phyloP scores from a whole-genome alignment of 768 basidiomycete species.

The Pleurotus salmoneostramineus region DNA sequence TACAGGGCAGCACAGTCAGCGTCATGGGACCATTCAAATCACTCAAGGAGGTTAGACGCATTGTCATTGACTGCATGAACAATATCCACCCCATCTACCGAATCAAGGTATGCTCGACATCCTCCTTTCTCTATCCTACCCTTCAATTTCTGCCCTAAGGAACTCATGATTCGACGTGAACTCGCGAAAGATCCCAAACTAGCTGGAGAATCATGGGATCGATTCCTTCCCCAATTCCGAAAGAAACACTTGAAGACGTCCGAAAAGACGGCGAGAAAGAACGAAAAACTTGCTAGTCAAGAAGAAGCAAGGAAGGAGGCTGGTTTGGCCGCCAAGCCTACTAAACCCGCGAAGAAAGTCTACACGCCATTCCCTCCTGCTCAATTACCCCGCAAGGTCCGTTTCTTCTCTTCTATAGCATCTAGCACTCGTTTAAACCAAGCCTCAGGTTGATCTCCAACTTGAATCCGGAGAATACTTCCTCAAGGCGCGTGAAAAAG shows the following conservation, averaged over 20 bases:
- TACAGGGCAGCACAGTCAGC: constrained; percentile 97
- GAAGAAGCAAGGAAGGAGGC: constrained; percentile 63
- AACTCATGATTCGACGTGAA: constrained; percentile 97
- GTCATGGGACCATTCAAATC: constrained; percentile 97
- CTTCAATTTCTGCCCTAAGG: constrained; percentile 40
- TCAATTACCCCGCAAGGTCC: constrained; percentile 87
- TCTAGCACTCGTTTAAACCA: background rate
- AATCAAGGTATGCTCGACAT: constrained; percentile 66
- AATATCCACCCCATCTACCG: constrained; percentile 99
- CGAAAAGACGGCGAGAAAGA: constrained; percentile 91
- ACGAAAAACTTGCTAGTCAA: constrained; percentile 60
- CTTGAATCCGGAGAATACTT: constrained; percentile 98
- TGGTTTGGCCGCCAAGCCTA: constrained; percentile 48
- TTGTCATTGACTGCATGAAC: constrained; percentile 99
- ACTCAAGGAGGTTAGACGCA: constrained; percentile 92
- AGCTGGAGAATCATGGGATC: constrained; percentile 91
- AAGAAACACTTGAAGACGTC: constrained; percentile 90
- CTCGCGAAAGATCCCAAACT: constrained; percentile 97
- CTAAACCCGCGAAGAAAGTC: constrained; percentile 73
- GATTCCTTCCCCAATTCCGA: constrained; percentile 95
- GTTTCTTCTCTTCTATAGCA: constrained; percentile 7
- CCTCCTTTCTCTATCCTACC: constrained; percentile 3
- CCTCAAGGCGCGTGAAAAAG: constrained; percentile 88
- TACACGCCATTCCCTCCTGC: constrained; percentile 99
- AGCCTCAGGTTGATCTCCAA: constrained; percentile 77